Evolutionary conservation across 1,139 yeast genomes (phyloP).

Genomic region (Schizosaccharomyces versatilis): DNA sequence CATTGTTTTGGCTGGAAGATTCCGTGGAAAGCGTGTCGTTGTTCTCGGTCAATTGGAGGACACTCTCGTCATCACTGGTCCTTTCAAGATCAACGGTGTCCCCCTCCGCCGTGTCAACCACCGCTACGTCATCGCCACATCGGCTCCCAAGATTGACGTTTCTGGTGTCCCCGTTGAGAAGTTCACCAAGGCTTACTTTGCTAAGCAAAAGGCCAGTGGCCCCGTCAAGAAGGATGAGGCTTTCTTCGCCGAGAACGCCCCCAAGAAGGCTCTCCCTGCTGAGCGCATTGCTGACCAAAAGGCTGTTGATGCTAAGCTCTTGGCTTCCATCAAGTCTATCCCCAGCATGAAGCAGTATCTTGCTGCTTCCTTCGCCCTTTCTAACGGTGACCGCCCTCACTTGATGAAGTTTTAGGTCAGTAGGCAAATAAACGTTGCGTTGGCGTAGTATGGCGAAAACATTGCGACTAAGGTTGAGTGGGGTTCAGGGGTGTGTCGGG

Average conservation of each 20-base stretch:
- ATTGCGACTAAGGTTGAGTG: too few relatives aligned
- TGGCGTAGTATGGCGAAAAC: too few relatives aligned
- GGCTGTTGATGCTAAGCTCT: conserved; percentile 81
- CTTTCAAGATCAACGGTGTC: conserved; percentile 99
- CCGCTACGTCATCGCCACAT: conserved; percentile 97
- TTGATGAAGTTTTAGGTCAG: conserved; percentile 65
- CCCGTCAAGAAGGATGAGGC: conserved; percentile 68
- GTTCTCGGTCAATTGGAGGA: conserved; percentile 95
- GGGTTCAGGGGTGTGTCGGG: too few relatives aligned
- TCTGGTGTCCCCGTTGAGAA: conserved; percentile 69
- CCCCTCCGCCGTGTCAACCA: conserved; percentile 96
- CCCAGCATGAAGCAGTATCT: conserved; percentile 96
- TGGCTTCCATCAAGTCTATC: conserved; percentile 89
- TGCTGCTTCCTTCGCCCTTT: conserved; percentile 88
- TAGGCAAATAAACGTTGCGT: not conserved
- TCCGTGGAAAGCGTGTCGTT: conserved; percentile 99
- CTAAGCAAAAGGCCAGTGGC: conserved; percentile 65
- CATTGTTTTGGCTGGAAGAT: conserved; percentile 96
- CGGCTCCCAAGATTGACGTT: conserved; percentile 59
- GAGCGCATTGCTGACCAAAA: conserved; percentile 98
- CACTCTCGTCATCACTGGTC: conserved; percentile 96
- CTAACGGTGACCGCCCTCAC: conserved; percentile 97
- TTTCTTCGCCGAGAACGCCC: conserved; percentile 74
- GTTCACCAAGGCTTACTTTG: conserved; percentile 90
- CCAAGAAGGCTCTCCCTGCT: conserved; percentile 69